A percentile compares a stretch with the other conserved stretches of the same genome.
phyloP scores from a whole-genome alignment of 2,329 filamentous ascomycete species.

The Nemania sp. region DNA sequence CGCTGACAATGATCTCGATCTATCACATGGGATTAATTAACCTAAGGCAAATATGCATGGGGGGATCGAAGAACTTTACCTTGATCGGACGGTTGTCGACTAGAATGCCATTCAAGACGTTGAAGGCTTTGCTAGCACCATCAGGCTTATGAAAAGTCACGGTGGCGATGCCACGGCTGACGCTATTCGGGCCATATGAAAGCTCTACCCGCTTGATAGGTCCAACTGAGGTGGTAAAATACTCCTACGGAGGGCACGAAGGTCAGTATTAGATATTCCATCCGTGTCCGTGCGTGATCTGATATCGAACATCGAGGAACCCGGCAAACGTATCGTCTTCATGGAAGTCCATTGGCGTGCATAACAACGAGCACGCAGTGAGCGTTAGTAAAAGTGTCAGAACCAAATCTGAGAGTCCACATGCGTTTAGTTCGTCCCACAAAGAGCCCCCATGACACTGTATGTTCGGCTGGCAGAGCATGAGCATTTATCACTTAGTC shows the following conservation, averaged over 20 bases:
- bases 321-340: conserved; percentile 40
- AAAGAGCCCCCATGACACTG: conserved; percentile 22
- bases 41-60: not conserved
- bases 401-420: conserved; percentile 26
- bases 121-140: conserved; percentile 85
- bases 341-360: conserved; percentile 42
- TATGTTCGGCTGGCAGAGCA: conserved; percentile 37
- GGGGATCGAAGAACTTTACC: conserved; percentile 62
- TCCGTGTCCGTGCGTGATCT: conserved; percentile 49
- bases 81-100: conserved; percentile 93
- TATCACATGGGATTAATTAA: conserved; percentile 54
- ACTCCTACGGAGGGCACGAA: conserved; percentile 83
- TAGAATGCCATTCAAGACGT: conserved; percentile 86
- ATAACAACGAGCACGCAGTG: conserved; percentile 72
- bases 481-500: conserved; percentile 25
- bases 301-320: conserved; percentile 45
- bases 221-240: conserved; percentile 89
- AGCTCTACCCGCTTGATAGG: conserved; percentile 91
- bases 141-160: conserved; percentile 86
- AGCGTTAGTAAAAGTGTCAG: conserved; percentile 57
- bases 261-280: conserved; percentile 73
- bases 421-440: conserved; percentile 13
- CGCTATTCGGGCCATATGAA: conserved; percentile 91
- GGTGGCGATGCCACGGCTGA: conserved; percentile 91
- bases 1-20: conserved; percentile 92